These are phyloP conservation scores for Limnanthes douglasii DNA, from an alignment of 345 rosid genomes.

Conservation along the genomic window DNA sequence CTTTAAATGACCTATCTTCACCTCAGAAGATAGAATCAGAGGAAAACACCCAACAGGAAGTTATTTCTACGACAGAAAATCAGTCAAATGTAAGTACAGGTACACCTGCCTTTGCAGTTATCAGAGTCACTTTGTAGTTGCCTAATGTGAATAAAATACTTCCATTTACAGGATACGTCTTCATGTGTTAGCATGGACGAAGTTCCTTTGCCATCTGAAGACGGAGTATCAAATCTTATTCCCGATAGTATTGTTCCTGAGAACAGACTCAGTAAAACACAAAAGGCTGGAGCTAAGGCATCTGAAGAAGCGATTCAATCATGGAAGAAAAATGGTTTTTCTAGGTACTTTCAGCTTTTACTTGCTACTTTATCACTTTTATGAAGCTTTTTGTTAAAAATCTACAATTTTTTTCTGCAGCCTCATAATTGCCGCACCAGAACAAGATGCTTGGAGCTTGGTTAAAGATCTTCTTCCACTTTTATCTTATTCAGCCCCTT, in stretches of 20 bases:
- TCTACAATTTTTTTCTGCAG: conserved; percentile 23
- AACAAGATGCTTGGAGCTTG: conserved; percentile 56
- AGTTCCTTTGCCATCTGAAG: conserved; percentile 21
- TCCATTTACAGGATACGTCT: conserved; percentile 25
- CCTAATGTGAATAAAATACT: conserved; percentile 6
- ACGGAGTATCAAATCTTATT: conserved; percentile 12
- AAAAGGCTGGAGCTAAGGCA: conserved; percentile 69
- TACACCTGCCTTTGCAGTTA: too few species aligned
- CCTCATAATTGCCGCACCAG: conserved; percentile 75
- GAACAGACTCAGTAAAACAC: conserved; percentile 27
- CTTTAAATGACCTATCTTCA: conserved; percentile 41
- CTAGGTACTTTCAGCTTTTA: conserved; percentile 35
- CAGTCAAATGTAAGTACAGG: conserved; percentile 24
- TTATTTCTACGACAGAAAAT: conserved; percentile 13
- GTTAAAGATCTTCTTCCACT: conserved; percentile 64
- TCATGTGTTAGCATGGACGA: conserved; percentile 26
- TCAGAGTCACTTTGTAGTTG: not conserved
- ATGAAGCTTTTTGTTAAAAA: not conserved
- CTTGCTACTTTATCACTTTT: not conserved
- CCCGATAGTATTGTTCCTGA: conserved; percentile 11
- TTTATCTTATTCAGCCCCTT: conserved; percentile 71
- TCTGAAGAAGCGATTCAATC: conserved; percentile 32
- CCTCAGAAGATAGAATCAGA: conserved; percentile 14
- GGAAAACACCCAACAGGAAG: conserved; percentile 12
- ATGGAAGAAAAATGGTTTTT: conserved; percentile 84